phyloP scores from a whole-genome alignment of 192 early-diverging fungal genomes.

The Coemansia sp. region DNA sequence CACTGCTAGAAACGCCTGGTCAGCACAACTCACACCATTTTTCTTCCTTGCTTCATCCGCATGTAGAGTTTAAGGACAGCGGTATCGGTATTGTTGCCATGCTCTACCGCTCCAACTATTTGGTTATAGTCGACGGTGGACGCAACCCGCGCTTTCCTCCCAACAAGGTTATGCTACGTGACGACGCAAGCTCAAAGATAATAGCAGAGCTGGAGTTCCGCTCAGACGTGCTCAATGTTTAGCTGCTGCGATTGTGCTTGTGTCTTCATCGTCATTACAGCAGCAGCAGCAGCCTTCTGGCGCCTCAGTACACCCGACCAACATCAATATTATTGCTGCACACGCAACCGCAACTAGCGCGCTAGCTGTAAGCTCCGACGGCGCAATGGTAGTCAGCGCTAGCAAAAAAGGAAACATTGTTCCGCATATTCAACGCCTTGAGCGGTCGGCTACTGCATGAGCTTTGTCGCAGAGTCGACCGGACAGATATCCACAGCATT shows the following conservation, averaged over 20 bases:
- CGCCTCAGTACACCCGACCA: constrained; percentile 41
- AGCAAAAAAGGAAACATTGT: constrained; percentile 88
- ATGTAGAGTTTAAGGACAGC: no score
- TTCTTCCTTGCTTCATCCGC: no score
- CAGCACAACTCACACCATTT: no score
- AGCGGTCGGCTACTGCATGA: constrained; percentile 76
- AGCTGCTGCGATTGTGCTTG: no score
- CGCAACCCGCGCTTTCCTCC: constrained; percentile 82
- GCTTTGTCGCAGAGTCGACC: constrained; percentile 82
- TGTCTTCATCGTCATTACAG: no score
- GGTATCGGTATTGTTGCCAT: no score
- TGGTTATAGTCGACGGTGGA: constrained; percentile 82
- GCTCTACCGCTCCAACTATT: constrained; percentile 81
- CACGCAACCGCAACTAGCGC: constrained; percentile 69
- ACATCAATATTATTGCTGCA: no score
- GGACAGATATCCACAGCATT: no score
- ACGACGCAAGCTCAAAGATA: constrained; percentile 68
- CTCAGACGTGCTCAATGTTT: constrained; percentile 75
- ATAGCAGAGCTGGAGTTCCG: constrained; percentile 77
- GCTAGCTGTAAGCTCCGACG: constrained; percentile 67
- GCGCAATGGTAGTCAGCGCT: no score
- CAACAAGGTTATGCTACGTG: constrained; percentile 85
- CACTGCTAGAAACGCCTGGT: no score
- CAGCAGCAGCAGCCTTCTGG: constrained; percentile 63
- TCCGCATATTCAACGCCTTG: constrained; percentile 80